These are phyloP conservation scores for Lasiosphaeris hirsuta DNA, from an alignment of 495 filamentous ascomycete species.

Conservation along the genomic window DNA sequence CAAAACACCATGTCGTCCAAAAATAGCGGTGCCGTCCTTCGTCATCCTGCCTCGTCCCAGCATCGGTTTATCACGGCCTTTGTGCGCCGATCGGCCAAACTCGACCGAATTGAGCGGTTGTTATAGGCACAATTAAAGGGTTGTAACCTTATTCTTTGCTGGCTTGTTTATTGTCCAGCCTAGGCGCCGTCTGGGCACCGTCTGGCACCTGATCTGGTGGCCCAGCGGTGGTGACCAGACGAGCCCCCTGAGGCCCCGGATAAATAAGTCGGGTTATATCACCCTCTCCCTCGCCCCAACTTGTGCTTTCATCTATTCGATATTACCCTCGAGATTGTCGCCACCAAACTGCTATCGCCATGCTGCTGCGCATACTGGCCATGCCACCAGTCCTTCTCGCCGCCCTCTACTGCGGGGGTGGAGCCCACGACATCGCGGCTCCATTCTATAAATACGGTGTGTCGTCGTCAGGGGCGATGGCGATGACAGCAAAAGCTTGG, in stretches of 20 bases:
- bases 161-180: constrained; percentile 15
- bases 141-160: constrained; percentile 25
- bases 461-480: constrained; percentile 7
- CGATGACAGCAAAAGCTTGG: constrained; percentile 3
- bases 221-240: neutral
- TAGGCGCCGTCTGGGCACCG: constrained; percentile 20
- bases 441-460: constrained; percentile 27
- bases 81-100: constrained; percentile 26
- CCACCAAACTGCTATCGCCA: constrained; percentile 23
- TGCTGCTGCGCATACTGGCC: neutral
- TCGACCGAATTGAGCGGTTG: constrained; percentile 12
- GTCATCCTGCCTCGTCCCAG: neutral
- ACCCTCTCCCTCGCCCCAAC: constrained; percentile 18
- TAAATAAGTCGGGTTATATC: constrained; percentile 35
- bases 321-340: constrained; percentile 35
- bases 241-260: constrained; percentile 20
- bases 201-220: neutral
- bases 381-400: constrained; percentile 17
- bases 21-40: constrained; percentile 24
- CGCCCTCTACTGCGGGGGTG: constrained; percentile 14
- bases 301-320: constrained; percentile 35
- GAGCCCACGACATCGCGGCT: constrained; percentile 7
- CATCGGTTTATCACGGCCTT: constrained; percentile 31
- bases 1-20: constrained; percentile 24
- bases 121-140: constrained; percentile 30